Conservation (phyloP, 768 basidiomycete genomes). For the Inosperma sp. region DNA sequence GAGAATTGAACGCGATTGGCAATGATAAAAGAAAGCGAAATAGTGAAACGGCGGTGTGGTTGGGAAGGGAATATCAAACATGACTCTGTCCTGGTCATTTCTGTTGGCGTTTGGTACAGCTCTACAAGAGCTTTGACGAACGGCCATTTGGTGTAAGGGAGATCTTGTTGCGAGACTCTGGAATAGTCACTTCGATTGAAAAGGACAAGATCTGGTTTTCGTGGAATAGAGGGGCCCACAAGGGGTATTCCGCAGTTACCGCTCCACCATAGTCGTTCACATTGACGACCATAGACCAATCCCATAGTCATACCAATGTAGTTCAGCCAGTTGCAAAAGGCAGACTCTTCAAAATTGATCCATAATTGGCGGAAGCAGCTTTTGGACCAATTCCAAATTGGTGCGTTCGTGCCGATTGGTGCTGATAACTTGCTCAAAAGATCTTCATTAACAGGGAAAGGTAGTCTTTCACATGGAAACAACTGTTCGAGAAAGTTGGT, state of each 20-base stretch:
- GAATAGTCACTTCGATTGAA: background rate
- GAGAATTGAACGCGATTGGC: background rate
- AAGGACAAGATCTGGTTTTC: background rate
- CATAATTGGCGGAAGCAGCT: background rate
- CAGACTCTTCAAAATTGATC: background rate
- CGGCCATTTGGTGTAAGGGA: background rate
- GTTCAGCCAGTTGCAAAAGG: background rate
- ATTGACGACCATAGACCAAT: background rate
- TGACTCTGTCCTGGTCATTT: background rate
- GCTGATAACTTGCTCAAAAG: background rate
- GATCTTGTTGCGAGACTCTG: background rate
- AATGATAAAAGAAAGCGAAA: background rate
- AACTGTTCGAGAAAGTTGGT: background rate
- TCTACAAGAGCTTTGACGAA: constrained; percentile 1
- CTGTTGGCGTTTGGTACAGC: background rate
- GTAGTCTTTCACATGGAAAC: background rate
- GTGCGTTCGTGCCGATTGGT: background rate
- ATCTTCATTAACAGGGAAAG: constrained; percentile 1
- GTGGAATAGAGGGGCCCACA: background rate
- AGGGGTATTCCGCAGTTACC: background rate
- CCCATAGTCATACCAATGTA: background rate
- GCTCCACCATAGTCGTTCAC: background rate
- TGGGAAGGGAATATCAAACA: constrained; percentile 1
- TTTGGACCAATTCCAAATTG: background rate
- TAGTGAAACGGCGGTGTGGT: background rate